These are phyloP conservation scores for Rhizopus arrhizus DNA, from an alignment of 371 early-diverging fungal species.

Conservation along the genomic window DNA sequence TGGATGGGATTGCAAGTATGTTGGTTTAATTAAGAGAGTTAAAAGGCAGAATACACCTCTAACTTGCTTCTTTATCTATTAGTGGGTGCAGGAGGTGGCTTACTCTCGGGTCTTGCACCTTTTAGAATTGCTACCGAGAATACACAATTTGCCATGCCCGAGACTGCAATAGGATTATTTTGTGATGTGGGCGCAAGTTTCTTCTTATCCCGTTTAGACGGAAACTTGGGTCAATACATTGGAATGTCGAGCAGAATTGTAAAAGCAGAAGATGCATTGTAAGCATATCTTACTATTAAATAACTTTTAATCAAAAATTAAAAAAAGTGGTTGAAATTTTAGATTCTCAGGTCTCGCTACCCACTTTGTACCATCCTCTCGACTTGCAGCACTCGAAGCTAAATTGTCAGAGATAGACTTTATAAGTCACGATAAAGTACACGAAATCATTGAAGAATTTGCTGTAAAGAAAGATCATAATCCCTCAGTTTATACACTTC, in stretches of 20 bases:
- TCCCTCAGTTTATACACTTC: constrained; percentile 11
- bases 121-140: constrained; percentile 96
- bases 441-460: constrained; percentile 86
- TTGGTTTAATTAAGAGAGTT: neutral
- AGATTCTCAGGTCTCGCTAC: constrained; percentile 84
- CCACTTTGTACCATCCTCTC: constrained; percentile 86
- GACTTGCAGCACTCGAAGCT: constrained; percentile 72
- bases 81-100: constrained; percentile 94
- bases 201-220: constrained; percentile 89
- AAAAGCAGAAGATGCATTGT: constrained; percentile 69
- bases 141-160: constrained; percentile 92
- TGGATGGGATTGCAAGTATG: constrained; percentile 89
- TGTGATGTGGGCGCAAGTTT: constrained; percentile 94
- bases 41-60: neutral
- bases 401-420: constrained; percentile 75
- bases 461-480: constrained; percentile 42
- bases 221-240: constrained; percentile 86
- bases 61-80: neutral
- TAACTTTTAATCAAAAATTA: constrained; percentile 19
- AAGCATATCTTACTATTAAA: neutral
- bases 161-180: constrained; percentile 90
- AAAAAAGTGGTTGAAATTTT: constrained; percentile 51
- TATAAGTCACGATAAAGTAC: constrained; percentile 72
- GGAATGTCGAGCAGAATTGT: constrained; percentile 84
- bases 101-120: constrained; percentile 89